Evolutionary conservation across 1,284 basidiomycete genomes (phyloP).

Genomic region (Malassezia sympodialis): DNA sequence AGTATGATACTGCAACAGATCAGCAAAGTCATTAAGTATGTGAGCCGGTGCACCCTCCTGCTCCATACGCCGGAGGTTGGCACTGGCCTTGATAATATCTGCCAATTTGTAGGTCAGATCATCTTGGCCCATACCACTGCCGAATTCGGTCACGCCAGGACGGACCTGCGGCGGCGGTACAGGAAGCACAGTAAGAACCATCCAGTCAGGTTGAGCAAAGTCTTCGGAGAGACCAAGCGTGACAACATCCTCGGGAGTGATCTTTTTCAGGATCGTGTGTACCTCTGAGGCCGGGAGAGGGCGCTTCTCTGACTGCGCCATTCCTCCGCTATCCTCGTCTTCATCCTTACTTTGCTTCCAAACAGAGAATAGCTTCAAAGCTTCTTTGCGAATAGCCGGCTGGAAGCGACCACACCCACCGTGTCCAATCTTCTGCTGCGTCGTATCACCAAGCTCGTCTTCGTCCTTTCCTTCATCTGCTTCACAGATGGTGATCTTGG

Average conservation of each 20-base stretch:
- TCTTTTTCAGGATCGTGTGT: conserved; percentile 59
- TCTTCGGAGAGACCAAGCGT: conserved; percentile 86
- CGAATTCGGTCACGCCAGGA: conserved; percentile 92
- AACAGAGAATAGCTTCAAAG: conserved; percentile 86
- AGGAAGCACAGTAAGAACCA: conserved; percentile 95
- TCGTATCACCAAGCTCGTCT: conserved; percentile 37
- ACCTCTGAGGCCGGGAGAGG: conserved; percentile 78
- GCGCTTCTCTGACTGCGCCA: conserved; percentile 80
- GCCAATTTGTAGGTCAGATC: conserved; percentile 97
- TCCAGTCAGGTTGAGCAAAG: conserved; percentile 97
- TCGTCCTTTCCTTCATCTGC: conserved; percentile 55
- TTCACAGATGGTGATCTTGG: conserved; percentile 52
- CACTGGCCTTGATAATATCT: conserved; percentile 92
- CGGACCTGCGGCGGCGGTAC: conserved; percentile 96
- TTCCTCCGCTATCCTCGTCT: conserved; percentile 55
- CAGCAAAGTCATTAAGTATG: conserved; percentile 91
- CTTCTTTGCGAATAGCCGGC: conserved; percentile 85
- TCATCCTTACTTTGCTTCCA: conserved; percentile 88
- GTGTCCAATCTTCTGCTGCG: conserved; percentile 56
- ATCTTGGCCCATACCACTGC: conserved; percentile 90
- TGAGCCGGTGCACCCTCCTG: conserved; percentile 94
- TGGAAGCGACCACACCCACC: conserved; percentile 91
- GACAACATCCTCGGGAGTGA: conserved; percentile 71
- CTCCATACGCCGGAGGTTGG: conserved; percentile 81
- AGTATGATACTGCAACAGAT: conserved; percentile 84